Base-by-base conservation (phyloP, 345 rosid genomes). In the Viola odorata region DNA sequence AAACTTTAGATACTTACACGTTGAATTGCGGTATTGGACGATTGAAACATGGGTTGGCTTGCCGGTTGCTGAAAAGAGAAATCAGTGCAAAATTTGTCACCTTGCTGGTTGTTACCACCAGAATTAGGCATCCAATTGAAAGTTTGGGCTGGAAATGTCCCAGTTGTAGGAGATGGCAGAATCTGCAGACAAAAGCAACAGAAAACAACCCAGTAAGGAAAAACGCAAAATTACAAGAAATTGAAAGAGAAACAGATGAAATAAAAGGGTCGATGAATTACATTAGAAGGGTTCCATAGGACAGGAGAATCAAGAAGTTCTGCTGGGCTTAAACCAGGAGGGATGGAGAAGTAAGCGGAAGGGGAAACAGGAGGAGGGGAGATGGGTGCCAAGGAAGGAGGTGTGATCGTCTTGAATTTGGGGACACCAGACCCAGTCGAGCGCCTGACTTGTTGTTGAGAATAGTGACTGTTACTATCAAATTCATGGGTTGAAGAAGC, bases 101-200 rank as follows among this genome's bases (percentile, higher is more conserved):
- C 90, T 50, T 53, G 80, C 61, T 53, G 74, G 58, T 55, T 60
- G 37, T 52, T 51, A 36, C 47, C 15, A 7, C 56, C 64, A 55
- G 74, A 60, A 47, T 72, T 69, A 41, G 14, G 71, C 61, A 71
- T 83, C 88, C 86, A 86, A 58, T 82, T 77, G 50, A 77, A 71
- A 73, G 69, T 68, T 10, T 78, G 81, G 23, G 72, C 50, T 12
- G 95, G 87, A 55, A 85, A 82, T 7, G 91, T 41, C 49, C 98
- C 95, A 8, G 98, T 91, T 3, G 96, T 91, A 5, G 98, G 96
- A 38, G 98, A 91, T 40, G 96, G 91, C 56, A 91, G 51, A 76
- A 84, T 71, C 98, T 94, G 81, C 41, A 70, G 23, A 72, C 9
- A 58, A 52, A 38, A 58, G 45, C 9, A 57, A 41, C 38, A 41